A percentile compares a stretch with the other conserved stretches of the same genome.
Evolutionary conservation across 768 basidiomycete species (phyloP).

Genomic region (Leccinum barrowsii): DNA sequence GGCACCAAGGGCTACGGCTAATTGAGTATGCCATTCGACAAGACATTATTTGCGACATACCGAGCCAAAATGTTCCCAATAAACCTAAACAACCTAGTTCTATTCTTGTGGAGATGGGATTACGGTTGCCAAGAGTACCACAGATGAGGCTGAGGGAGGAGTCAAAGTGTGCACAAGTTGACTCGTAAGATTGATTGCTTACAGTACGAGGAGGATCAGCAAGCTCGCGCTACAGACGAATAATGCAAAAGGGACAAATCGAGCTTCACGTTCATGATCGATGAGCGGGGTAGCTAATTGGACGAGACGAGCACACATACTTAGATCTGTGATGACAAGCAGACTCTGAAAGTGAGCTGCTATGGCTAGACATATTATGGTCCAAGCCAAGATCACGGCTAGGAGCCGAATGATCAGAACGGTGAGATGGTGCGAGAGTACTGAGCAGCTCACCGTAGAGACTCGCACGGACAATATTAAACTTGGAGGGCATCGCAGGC

Average conservation of each 20-base stretch:
- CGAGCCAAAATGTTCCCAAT: slow-evolving; percentile 75
- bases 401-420: slow-evolving; percentile 4
- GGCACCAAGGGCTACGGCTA: slow-evolving; percentile 59
- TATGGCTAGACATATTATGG: slow-evolving; percentile 74
- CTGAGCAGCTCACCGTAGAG: slow-evolving; percentile 54
- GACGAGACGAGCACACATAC: slow-evolving; percentile 39
- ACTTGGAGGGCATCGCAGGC: slow-evolving; percentile 61
- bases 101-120: slow-evolving; percentile 75
- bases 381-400: slow-evolving; percentile 72
- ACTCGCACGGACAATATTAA: slow-evolving; percentile 64
- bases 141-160: slow-evolving; percentile 51
- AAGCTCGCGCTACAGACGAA: slow-evolving; percentile 74
- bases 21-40: slow-evolving; percentile 10
- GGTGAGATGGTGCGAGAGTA: background rate
- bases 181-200: slow-evolving; percentile 25
- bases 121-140: slow-evolving; percentile 60
- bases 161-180: slow-evolving; percentile 6
- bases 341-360: slow-evolving; percentile 74
- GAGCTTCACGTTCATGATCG: slow-evolving; percentile 51
- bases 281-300: background rate
- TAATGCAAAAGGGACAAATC: slow-evolving; percentile 82
- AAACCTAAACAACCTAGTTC: slow-evolving; percentile 72
- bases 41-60: slow-evolving; percentile 38
- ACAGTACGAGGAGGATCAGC: slow-evolving; percentile 67
- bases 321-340: slow-evolving; percentile 74